Base-by-base conservation (phyloP, 108 stramenopile genomes). In the Asterionellopsis glacialis region DNA sequence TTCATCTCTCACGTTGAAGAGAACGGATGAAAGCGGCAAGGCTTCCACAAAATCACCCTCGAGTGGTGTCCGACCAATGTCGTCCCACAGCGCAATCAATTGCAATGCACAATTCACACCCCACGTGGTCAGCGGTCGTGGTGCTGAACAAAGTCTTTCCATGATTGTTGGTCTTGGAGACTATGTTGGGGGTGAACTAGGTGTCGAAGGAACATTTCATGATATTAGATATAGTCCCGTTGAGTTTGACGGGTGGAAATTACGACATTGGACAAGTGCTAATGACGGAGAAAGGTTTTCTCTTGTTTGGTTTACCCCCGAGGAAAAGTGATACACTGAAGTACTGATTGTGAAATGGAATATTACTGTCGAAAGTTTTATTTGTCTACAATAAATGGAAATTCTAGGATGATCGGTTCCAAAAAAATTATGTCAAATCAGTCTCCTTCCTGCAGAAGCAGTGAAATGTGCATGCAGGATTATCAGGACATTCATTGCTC, bases 271-370 rank as follows among this genome's bases (percentile, higher is more conserved):
- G 86, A 97, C 96, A 11, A 52, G 61, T 45, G 73, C 84, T 0
- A 95, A 92, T 49, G 18, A 15, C 43, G 96, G 96, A 11, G 93
- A 97, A 63, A 73, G 95, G 11, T 97, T 83, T 51, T 77, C 75
- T n/a, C 57, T 97, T 15, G 93, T 97, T 18, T 97, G 85, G 83
- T 97, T 97, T 73, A 95, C 93, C 18, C 96, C 95, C 6, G 75
- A 76, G 50, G 22, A 5, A 4, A 2, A 10, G 1, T 15, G 15
- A 54, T 11, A 54, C 52, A 28, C 9, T 14, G 55, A 33, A 67
- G 33, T 12, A 26, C 7, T 25, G 3, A n/a, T n/a, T n/a, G n/a
- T n/a, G n/a, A n/a, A n/a, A n/a, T n/a, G n/a, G n/a, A n/a, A n/a
- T n/a, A n/a, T n/a, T n/a, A n/a, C n/a, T n/a, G n/a, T n/a, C n/a